Conservation (phyloP, 2,329 filamentous ascomycete species). For the Tympanopsis confertula region DNA sequence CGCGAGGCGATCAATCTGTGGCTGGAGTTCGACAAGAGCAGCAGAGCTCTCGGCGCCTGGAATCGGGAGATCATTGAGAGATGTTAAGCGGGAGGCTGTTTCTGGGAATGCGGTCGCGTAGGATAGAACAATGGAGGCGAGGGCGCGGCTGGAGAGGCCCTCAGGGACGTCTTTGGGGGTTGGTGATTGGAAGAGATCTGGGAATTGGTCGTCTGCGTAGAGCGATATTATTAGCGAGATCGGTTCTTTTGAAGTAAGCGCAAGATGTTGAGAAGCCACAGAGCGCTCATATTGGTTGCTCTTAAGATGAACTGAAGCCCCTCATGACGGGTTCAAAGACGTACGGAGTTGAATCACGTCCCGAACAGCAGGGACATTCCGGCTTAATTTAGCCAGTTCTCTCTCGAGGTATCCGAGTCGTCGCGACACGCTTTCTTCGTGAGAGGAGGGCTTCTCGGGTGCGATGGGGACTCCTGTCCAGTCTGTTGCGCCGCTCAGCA, state of each 20-base stretch:
- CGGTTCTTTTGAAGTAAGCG: no score
- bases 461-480: constrained; percentile 23
- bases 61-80: constrained; percentile 30
- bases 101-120: constrained; percentile 30
- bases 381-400: constrained; percentile 21
- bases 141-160: constrained; percentile 19
- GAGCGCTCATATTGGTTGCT: no score
- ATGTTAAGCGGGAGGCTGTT: constrained; percentile 31
- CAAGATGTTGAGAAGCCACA: no score
- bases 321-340: no score
- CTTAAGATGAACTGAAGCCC: no score
- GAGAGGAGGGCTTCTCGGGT: constrained; percentile 16
- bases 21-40: constrained; percentile 24
- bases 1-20: constrained; percentile 22
- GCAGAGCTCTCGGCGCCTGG: constrained; percentile 26
- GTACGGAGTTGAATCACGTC: constrained; percentile 28
- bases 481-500: constrained; percentile 24
- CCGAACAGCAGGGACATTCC: constrained; percentile 20
- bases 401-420: constrained; percentile 22
- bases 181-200: constrained; percentile 24
- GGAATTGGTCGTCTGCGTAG: constrained; percentile 21
- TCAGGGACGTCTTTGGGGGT: constrained; percentile 17
- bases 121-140: constrained; percentile 26
- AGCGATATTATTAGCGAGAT: constrained; percentile 3
- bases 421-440: constrained; percentile 22